phyloP scores from a whole-genome alignment of 345 rosid genomes.

The Aquilaria malaccensis region DNA sequence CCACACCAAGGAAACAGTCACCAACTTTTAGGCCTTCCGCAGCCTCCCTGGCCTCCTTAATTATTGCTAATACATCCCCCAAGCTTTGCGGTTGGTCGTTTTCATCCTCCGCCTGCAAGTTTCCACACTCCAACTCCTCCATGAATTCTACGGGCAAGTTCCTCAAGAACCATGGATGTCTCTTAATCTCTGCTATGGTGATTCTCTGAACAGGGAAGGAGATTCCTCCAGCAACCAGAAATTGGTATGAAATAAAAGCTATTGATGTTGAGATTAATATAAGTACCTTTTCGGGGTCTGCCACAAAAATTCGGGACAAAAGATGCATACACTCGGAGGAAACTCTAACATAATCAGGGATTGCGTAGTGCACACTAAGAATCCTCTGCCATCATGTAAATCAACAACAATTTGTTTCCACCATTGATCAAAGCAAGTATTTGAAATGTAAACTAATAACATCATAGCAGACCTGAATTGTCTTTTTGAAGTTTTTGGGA shows the following conservation, averaged over 20 bases:
- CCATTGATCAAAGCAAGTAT: not conserved
- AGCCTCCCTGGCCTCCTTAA: constrained; percentile 67
- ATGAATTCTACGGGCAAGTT: constrained; percentile 35
- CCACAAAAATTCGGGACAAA: constrained; percentile 71
- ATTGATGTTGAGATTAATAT: too few relatives aligned
- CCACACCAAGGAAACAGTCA: constrained; percentile 38
- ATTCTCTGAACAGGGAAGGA: constrained; percentile 36
- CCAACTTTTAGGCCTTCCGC: constrained; percentile 31
- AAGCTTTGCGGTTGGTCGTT: constrained; percentile 44
- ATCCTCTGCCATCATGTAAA: constrained; percentile 58
- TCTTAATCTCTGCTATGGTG: constrained; percentile 55
- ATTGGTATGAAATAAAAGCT: not conserved
- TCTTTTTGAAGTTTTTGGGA: constrained; percentile 69
- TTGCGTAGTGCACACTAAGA: constrained; percentile 75
- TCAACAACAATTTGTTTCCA: not conserved
- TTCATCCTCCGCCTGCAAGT: constrained; percentile 17
- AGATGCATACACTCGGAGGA: constrained; percentile 74
- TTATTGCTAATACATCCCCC: constrained; percentile 53
- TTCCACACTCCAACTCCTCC: constrained; percentile 30
- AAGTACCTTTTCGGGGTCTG: constrained; percentile 70
- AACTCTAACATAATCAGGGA: constrained; percentile 81
- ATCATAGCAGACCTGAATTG: constrained; percentile 44
- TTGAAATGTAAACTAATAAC: not conserved
- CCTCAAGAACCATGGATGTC: constrained; percentile 64
- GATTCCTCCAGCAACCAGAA: not conserved